A percentile compares a stretch with the other conserved stretches of the same genome.
Evolutionary conservation across 495 filamentous ascomycete genomes (phyloP).

Genomic region (Neurospora hispaniola): DNA sequence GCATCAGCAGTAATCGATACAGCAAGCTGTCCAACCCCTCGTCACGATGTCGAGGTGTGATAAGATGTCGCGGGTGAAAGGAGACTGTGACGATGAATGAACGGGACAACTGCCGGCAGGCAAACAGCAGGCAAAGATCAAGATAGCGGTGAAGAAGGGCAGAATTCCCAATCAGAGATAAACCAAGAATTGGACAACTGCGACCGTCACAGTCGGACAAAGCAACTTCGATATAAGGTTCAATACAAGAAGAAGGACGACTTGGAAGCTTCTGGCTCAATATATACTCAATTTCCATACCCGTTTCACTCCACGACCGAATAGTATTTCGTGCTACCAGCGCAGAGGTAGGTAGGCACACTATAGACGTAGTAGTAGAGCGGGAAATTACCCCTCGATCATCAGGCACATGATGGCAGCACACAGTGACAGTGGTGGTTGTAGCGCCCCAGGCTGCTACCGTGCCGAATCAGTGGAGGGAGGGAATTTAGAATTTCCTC

Average conservation of each 20-base stretch:
- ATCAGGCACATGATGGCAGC: neutral
- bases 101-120: neutral
- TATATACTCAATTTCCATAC: neutral
- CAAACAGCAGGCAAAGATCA: neutral
- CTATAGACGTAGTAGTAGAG: no score
- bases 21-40: neutral
- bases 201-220: neutral
- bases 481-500: neutral
- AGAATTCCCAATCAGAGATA: neutral
- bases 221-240: neutral
- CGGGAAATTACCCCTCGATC: neutral
- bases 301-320: neutral
- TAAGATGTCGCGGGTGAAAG: no score
- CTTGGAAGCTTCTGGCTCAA: neutral
- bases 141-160: neutral
- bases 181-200: neutral
- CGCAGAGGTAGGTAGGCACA: no score
- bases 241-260: no score
- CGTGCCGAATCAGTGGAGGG: neutral
- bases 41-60: neutral
- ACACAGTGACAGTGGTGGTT: neutral
- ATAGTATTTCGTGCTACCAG: neutral
- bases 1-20: neutral
- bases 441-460: neutral
- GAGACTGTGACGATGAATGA: neutral